These are phyloP conservation scores for Diutina pseudorugosa DNA, from an alignment of 1,139 yeast species.

Conservation along the genomic window DNA sequence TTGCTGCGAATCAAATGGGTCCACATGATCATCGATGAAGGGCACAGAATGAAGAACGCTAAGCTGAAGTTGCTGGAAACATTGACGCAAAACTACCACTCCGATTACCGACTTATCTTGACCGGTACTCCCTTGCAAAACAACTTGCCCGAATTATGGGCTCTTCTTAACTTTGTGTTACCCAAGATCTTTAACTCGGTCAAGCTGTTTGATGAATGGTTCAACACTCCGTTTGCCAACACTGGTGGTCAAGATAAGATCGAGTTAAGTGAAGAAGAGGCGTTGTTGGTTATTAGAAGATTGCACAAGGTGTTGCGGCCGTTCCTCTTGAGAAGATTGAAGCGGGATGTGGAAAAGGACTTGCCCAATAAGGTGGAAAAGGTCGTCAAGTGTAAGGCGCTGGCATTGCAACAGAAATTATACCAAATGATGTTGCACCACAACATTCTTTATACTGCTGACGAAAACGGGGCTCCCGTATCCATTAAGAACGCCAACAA, in stretches of 20 bases:
- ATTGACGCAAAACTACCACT: constrained; percentile 58
- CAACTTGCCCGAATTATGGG: constrained; percentile 79
- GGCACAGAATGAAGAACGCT: constrained; percentile 78
- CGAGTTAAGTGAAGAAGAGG: constrained; percentile 83
- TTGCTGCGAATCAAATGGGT: constrained; percentile 64
- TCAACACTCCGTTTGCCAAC: constrained; percentile 74
- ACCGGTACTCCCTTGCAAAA: constrained; percentile 87
- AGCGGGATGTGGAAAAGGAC: constrained; percentile 95
- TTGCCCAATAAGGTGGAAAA: constrained; percentile 92
- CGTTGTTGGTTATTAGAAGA: constrained; percentile 85
- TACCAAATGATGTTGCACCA: constrained; percentile 70
- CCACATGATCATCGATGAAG: constrained; percentile 84
- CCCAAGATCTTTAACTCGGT: constrained; percentile 78
- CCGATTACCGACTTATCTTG: constrained; percentile 65
- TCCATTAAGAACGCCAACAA: constrained; percentile 80
- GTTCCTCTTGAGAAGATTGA: constrained; percentile 83
- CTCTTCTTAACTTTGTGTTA: constrained; percentile 61
- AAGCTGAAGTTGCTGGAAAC: constrained; percentile 64
- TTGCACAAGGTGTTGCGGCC: constrained; percentile 94
- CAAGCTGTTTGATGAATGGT: constrained; percentile 83
- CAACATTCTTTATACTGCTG: constrained; percentile 55
- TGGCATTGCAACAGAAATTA: constrained; percentile 69
- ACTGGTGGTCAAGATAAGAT: constrained; percentile 75
- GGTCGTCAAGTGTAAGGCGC: constrained; percentile 89
- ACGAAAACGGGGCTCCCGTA: constrained; percentile 32